phyloP scores from a whole-genome alignment of 352 stramenopile species.

The Plasmopara muralis region DNA sequence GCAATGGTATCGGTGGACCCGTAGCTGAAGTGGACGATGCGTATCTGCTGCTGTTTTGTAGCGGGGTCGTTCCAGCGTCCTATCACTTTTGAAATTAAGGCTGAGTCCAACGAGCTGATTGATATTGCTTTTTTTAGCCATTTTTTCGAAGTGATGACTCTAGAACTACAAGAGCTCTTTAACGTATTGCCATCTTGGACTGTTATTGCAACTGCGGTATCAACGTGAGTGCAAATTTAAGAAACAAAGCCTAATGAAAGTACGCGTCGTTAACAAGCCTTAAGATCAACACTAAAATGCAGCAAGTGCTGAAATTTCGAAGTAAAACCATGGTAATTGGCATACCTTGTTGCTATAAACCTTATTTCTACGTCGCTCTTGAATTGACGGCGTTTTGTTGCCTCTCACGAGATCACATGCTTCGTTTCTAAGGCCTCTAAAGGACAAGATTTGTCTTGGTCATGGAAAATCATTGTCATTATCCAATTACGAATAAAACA shows the following conservation, averaged over 20 bases:
- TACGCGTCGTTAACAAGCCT: constrained; percentile 8
- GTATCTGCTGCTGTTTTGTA: constrained; percentile 74
- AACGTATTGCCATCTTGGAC: constrained; percentile 44
- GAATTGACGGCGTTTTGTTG: too few relatives aligned
- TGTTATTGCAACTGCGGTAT: constrained; percentile 35
- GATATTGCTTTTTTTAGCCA: constrained; percentile 61
- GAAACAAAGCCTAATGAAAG: constrained; percentile 15
- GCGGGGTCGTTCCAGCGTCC: constrained; percentile 38
- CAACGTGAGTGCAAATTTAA: constrained; percentile 60
- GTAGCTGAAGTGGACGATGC: constrained; percentile 49
- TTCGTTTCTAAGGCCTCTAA: too few relatives aligned
- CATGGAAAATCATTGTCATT: too few relatives aligned
- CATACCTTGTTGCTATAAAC: too few relatives aligned
- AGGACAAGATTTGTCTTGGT: too few relatives aligned
- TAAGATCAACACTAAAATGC: too few relatives aligned
- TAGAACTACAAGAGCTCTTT: constrained; percentile 39
- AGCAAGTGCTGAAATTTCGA: too few relatives aligned
- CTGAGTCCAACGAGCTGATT: constrained; percentile 36
- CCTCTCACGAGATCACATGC: too few relatives aligned
- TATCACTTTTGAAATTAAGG: constrained; percentile 81
- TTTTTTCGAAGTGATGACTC: constrained; percentile 46
- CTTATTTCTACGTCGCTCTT: too few relatives aligned
- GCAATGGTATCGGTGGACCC: constrained; percentile 51
- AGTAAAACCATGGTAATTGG: too few relatives aligned
- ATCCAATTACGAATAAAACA: constrained; percentile 6